Base-by-base conservation (phyloP, 1,139 yeast genomes). In the Yamadazyma membranifaciens region DNA sequence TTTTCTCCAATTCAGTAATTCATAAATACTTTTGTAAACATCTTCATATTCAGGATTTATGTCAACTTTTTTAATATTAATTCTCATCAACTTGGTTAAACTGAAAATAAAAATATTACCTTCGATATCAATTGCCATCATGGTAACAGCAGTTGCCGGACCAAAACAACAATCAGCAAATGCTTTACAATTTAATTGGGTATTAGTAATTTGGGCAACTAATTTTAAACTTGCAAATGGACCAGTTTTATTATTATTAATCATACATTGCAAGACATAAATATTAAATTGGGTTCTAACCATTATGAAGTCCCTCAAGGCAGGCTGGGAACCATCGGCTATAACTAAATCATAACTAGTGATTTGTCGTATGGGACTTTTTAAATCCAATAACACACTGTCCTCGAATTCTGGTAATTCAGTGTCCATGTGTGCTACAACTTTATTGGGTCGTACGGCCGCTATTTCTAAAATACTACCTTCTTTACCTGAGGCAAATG, bases 1-100 rank as follows among this genome's bases (percentile, higher is more conserved):
- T 43, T 67, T 66, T 45, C 74, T 76, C 75, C 85, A 82, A 34
- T 65, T 65, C 0, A 89, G 82, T 2, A 80, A 52, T 41, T 81
- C 87, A 2, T 63, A 60, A 1, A 73, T 63, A 43, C 76, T 78
- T 6, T 14, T 31, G 2, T 25, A 13, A 9, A 38, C 10, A 4
- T 50, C 42, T 12, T 41, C 40, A 38, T 41, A 30, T 14, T 43
- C 46, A 6, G 38, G 22, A 11, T 28, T 34, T 11, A 40, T 34
- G 7, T 29, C 24, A 14, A 43, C 24, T 2, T 10, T 31, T 7
- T 28, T 16, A 1, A 42, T 13, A 17, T 31, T 38, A 2, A 35
- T n/a, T 4, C 37, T 33, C 4, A 34, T 9, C 3, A 24, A 31
- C 9, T 34, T 29, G 2, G 22, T 14, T 20, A 49, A 33, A 2